Evolutionary conservation across 139 green algal species (phyloP).

Genomic region (Gonium pectorale): DNA sequence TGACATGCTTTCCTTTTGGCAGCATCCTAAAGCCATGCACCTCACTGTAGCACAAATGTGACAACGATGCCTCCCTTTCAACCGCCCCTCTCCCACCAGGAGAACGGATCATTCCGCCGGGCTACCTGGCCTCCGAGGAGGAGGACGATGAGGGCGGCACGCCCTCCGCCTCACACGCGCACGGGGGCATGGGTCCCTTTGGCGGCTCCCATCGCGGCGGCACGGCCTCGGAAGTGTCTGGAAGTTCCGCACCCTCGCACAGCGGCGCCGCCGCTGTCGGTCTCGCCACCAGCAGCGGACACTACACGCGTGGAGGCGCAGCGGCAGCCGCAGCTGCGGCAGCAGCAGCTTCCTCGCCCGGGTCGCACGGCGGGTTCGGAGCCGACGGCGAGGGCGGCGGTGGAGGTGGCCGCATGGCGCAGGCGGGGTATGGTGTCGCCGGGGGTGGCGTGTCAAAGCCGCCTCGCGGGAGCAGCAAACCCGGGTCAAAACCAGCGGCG

Average conservation of each 20-base stretch:
- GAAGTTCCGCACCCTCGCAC: too few species aligned
- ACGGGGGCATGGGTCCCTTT: too few species aligned
- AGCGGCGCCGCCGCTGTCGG: too few species aligned
- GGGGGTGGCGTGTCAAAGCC: neutral
- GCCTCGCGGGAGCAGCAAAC: neutral
- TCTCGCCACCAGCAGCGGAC: neutral
- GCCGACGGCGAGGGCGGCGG: neutral
- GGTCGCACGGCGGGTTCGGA: neutral
- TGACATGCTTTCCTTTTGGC: too few species aligned
- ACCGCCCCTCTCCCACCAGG: neutral
- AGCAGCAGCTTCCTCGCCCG: slow-evolving; percentile 3
- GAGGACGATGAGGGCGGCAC: slow-evolving; percentile 10
- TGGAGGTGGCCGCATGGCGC: too few species aligned
- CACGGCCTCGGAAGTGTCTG: too few species aligned
- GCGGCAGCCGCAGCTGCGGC: slow-evolving; percentile 1
- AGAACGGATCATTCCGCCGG: slow-evolving; percentile 14
- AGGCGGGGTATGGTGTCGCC: neutral
- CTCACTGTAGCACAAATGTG: too few species aligned
- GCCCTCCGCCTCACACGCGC: too few species aligned
- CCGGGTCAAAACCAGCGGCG: neutral
- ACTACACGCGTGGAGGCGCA: slow-evolving; percentile 20
- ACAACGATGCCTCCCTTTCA: too few species aligned
- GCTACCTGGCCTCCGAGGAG: slow-evolving; percentile 15
- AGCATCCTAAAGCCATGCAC: too few species aligned
- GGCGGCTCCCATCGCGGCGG: too few species aligned